phyloP scores from a whole-genome alignment of 2,329 filamentous ascomycete genomes.

The Xylariales sp. region DNA sequence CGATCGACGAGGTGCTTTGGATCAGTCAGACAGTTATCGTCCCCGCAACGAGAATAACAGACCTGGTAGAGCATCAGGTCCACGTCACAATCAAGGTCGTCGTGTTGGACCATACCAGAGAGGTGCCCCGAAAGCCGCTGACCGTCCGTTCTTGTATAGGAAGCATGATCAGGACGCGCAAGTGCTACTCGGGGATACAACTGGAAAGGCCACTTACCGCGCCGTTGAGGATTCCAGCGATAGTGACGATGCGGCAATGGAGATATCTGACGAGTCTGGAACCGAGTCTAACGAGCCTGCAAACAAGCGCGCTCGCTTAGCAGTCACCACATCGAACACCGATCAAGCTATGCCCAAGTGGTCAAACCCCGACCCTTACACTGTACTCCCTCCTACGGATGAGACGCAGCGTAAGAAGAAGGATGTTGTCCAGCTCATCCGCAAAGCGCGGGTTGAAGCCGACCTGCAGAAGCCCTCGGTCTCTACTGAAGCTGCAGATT shows the following conservation, averaged over 20 bases:
- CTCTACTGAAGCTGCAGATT: slow-evolving; percentile 66
- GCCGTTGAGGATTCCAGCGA: slow-evolving; percentile 56
- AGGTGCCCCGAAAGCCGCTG: slow-evolving; percentile 14
- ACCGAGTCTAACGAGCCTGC: slow-evolving; percentile 38
- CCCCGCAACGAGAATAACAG: slow-evolving; percentile 1
- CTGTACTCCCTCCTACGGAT: slow-evolving; percentile 74
- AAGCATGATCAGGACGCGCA: slow-evolving; percentile 36
- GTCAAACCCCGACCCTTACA: slow-evolving; percentile 96
- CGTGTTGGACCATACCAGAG: slow-evolving; percentile 3
- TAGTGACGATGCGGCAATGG: slow-evolving; percentile 61
- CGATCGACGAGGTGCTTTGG: neutral
- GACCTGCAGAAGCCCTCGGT: slow-evolving; percentile 42
- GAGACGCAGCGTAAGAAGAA: slow-evolving; percentile 69
- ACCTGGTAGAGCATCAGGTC: neutral
- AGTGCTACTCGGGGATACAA: slow-evolving; percentile 41
- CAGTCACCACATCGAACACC: slow-evolving; percentile 26
- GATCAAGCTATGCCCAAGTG: slow-evolving; percentile 63
- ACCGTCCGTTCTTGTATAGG: slow-evolving; percentile 42
- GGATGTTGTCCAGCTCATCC: slow-evolving; percentile 86
- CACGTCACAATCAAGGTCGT: slow-evolving; percentile 9
- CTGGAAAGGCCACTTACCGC: slow-evolving; percentile 46
- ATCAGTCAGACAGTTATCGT: slow-evolving; percentile 12
- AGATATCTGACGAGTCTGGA: slow-evolving; percentile 49
- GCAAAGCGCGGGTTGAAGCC: slow-evolving; percentile 73
- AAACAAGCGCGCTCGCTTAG: slow-evolving; percentile 37